Base-by-base conservation (phyloP, 2,329 filamentous ascomycete genomes). In the Penicillium occitanis region DNA sequence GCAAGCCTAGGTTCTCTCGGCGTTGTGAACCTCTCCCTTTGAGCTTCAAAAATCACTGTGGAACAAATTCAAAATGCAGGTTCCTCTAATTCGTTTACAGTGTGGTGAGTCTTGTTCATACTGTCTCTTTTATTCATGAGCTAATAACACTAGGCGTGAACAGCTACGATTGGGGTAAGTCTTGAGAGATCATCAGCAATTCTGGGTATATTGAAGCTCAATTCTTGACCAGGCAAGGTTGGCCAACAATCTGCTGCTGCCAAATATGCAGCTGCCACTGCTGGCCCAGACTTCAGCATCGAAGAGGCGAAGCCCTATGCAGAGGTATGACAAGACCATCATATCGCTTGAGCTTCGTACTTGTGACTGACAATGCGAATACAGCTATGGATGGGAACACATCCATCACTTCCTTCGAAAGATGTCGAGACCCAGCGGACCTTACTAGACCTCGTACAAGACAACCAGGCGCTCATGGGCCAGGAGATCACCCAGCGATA, bases 301-400 rank as follows among this genome's bases (percentile, higher is more conserved):
- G 86, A 97, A 75, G 84, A 90, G 62, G 91, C 96, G 72, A 95
- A 92, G 81, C 94, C 95, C 37, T 99, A 99, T 75, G 93, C 95
- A 59, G 95, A 98, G 87, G 93, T 93, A 76, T 46, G 80, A 13
- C 17, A 30, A 28, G 19, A 35, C 5, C 10, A 22, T 25, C 53
- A n/a, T 22, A 37, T 14, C 11, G 17, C 17, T 40, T 25, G n/a
- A 57, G 33, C 10, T 37, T 19, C 30, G n/a, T 40, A 22, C 10
- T 25, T 55, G 51, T 14, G 10, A 40, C 53, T 57, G 33, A 35
- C 30, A 51, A 59, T 25, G 58, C 46, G 17, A 4, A 35, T 53
- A 35, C 73, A 97, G 93, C 84, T 99, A 74, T 99, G 95, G 95
- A 99, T 99, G 95, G 95, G 95, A 75, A 97, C 94, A 0, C 95